Conservation (phyloP, 2,329 filamentous ascomycete genomes). For the Diplodia scrobiculata region DNA sequence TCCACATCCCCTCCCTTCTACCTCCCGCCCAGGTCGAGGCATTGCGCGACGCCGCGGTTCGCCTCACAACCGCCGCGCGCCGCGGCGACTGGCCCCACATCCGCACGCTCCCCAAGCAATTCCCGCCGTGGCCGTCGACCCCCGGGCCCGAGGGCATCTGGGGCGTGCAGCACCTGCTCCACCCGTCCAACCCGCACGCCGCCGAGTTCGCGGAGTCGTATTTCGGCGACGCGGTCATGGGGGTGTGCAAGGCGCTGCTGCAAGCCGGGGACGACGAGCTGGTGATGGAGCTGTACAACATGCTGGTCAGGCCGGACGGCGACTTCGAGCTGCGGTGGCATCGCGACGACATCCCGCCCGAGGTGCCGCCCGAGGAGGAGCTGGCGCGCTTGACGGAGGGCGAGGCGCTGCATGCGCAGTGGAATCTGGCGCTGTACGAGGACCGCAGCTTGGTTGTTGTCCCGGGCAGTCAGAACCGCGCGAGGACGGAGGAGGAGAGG, state of each 20-base stretch:
- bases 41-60: constrained; percentile 62
- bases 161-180: constrained; percentile 84
- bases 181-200: constrained; percentile 67
- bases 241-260: constrained; percentile 56
- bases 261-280: constrained; percentile 58
- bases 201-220: constrained; percentile 67
- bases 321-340: constrained; percentile 83
- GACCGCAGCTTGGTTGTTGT: constrained; percentile 73
- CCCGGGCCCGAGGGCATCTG: constrained; percentile 69
- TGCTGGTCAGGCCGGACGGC: constrained; percentile 71
- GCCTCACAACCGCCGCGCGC: constrained; percentile 64
- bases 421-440: constrained; percentile 79
- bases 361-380: constrained; percentile 68
- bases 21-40: constrained; percentile 56
- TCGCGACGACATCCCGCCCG: constrained; percentile 75
- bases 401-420: constrained; percentile 75
- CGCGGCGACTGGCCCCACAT: constrained; percentile 77
- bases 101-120: constrained; percentile 84
- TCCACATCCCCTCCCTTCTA: constrained; percentile 69
- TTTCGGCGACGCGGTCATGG: constrained; percentile 60
- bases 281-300: constrained; percentile 85
- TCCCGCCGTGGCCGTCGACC: constrained; percentile 76
- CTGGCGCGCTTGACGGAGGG: constrained; percentile 58
- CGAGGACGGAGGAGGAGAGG: constrained; percentile 70
- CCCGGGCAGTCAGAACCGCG: constrained; percentile 72